Conservation (phyloP, 768 basidiomycete species). For the Pisolithus marmoratus region DNA sequence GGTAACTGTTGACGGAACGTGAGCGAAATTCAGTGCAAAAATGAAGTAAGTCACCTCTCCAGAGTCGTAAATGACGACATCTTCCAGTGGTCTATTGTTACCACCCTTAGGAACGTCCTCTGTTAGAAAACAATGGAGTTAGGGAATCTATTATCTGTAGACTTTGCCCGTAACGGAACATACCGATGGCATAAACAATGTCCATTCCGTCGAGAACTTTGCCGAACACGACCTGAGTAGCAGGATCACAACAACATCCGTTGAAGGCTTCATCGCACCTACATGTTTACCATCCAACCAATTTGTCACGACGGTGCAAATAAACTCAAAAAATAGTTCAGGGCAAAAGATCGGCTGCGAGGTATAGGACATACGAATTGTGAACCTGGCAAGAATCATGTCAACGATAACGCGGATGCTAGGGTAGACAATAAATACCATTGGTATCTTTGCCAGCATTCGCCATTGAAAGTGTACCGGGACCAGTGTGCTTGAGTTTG, state of each 20-base stretch:
- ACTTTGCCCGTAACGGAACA: constrained; percentile 12
- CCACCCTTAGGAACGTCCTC: constrained; percentile 69
- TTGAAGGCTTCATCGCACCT: constrained; percentile 14
- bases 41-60: constrained; percentile 65
- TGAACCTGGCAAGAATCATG: constrained; percentile 47
- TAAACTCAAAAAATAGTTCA: constrained; percentile 55
- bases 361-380: constrained; percentile 60
- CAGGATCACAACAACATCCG: constrained; percentile 1
- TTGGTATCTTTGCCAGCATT: constrained; percentile 93
- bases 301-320: constrained; percentile 78
- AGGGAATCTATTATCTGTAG: constrained; percentile 7
- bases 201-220: constrained; percentile 92
- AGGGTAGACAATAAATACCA: constrained; percentile 39
- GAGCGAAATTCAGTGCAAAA: constrained; percentile 7
- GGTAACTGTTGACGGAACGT: constrained; percentile 36
- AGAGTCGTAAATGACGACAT: constrained; percentile 75
- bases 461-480: constrained; percentile 90
- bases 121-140: constrained; percentile 22
- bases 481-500: constrained; percentile 90
- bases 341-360: background rate
- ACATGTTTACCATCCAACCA: constrained; percentile 94
- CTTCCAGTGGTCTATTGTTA: constrained; percentile 68
- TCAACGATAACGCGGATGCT: background rate
- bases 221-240: constrained; percentile 80
- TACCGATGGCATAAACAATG: constrained; percentile 70